Conservation (phyloP, 768 basidiomycete species). For the Rhodotorula toruloides region DNA sequence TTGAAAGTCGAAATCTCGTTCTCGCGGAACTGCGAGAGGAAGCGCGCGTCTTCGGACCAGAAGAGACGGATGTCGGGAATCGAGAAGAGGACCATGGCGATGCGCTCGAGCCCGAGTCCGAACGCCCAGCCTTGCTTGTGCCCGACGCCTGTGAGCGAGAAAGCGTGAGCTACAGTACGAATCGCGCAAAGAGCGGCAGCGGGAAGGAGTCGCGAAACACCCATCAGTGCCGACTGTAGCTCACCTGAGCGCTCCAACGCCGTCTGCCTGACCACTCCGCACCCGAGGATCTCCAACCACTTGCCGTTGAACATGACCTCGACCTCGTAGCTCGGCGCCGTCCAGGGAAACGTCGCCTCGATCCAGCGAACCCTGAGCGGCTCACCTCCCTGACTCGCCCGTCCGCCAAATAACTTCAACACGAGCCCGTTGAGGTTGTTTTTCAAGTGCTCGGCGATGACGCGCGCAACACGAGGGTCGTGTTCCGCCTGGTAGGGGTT, state of each 20-base stretch:
- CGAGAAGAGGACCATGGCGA: slow-evolving; percentile 93
- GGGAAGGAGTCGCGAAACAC: slow-evolving; percentile 48
- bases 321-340: slow-evolving; percentile 94
- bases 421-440: slow-evolving; percentile 81
- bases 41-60: slow-evolving; percentile 86
- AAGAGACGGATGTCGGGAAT: slow-evolving; percentile 98
- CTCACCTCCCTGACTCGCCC: slow-evolving; percentile 52
- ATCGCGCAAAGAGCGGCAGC: neutral
- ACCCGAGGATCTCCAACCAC: slow-evolving; percentile 95
- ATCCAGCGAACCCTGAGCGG: slow-evolving; percentile 93
- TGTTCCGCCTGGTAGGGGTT: slow-evolving; percentile 80
- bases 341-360: slow-evolving; percentile 96
- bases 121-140: slow-evolving; percentile 96
- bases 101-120: slow-evolving; percentile 91
- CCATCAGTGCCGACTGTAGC: no score
- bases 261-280: slow-evolving; percentile 81
- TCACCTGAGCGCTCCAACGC: slow-evolving; percentile 82
- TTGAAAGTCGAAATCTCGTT: slow-evolving; percentile 76
- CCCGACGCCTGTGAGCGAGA: slow-evolving; percentile 54
- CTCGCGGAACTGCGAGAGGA: slow-evolving; percentile 69
- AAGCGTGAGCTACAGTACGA: neutral
- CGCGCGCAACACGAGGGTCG: slow-evolving; percentile 64
- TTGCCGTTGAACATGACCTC: slow-evolving; percentile 93
- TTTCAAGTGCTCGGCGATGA: slow-evolving; percentile 80
- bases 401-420: slow-evolving; percentile 65